These are phyloP conservation scores for Hirschfeldia incana DNA, from an alignment of 345 rosid genomes.

Conservation along the genomic window DNA sequence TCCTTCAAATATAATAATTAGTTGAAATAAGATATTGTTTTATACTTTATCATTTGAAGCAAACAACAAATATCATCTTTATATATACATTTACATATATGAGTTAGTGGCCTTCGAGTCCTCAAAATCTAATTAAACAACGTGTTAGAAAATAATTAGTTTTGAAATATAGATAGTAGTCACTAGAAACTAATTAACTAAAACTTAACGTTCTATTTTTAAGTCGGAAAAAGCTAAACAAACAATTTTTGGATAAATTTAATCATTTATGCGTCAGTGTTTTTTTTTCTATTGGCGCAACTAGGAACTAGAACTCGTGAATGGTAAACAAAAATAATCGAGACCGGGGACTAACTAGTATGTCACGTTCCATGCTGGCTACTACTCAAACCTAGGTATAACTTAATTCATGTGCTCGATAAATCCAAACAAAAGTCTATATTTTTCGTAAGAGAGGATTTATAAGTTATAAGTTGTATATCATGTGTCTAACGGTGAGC, in stretches of 20 bases:
- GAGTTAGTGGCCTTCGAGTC: constrained; percentile 32
- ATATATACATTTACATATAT: constrained; percentile 1
- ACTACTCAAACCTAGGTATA: constrained; percentile 2
- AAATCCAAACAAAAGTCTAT: background rate
- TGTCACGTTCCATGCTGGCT: background rate
- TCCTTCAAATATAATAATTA: background rate
- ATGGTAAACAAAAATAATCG: background rate
- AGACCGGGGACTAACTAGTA: background rate
- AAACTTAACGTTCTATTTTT: background rate
- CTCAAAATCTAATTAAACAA: constrained; percentile 14
- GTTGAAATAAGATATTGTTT: background rate
- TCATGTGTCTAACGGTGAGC: background rate
- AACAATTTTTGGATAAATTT: background rate
- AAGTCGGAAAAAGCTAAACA: background rate
- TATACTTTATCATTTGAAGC: constrained; percentile 8
- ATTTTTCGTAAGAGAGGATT: background rate
- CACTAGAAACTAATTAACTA: background rate
- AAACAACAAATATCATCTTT: constrained; percentile 39
- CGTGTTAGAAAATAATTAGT: background rate
- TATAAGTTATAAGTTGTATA: background rate
- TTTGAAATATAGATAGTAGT: background rate
- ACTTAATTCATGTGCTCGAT: background rate
- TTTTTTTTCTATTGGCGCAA: background rate
- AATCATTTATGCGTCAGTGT: background rate
- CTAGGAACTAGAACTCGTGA: background rate